Evolutionary conservation across 345 rosid species (phyloP), one percentile per base, ranked within the genome.

Genomic region (Heritiera littoralis): DNA sequence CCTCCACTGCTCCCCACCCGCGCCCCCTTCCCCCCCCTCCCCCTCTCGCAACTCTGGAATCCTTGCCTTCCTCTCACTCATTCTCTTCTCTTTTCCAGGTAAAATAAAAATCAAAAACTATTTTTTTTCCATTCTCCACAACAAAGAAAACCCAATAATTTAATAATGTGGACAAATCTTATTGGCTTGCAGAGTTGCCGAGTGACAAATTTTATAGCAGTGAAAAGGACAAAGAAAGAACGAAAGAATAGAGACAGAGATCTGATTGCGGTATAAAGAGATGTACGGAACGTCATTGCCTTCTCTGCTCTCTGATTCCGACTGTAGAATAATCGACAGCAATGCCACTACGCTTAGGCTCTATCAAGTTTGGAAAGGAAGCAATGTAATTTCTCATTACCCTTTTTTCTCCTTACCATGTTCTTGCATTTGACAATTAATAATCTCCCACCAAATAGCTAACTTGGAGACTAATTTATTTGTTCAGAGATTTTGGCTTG

Each of bases 281-380:
- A 82, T 82, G 87, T 77, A 84, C 68, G 30, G 69, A 46, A 35
- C 78, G 77, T 72, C 84, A 23, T 40, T 74, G 83, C 87, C 87
- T 17, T 78, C 77, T 20, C 88, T 86, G 72, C 80, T 82, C 61
- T 83, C 92, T 64, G 85, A 83, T 55, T 87, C 86, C 68, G 81
- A 85, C 77, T 75, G 85, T 41, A 82, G 76, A 30, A 83, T 84
- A 84, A 78, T 86, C 64, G 84, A 65, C 54, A 48, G 49, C 59
- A 43, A 77, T 55, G 66, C 46, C 66, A 71, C 86, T 6, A 60
- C 81, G 9, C 80, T 86, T 51, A 90, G 89, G 15, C 80, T 83
- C 58, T 92, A 92, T 84, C 91, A 92, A 86, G 84, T 81, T 72
- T 92, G 93, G 95, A 88, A 82, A 83, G 96, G 96, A 82, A 86